A percentile compares a stretch with the other conserved stretches of the same genome.
Evolutionary conservation across 257 asterid species (phyloP).

Genomic region (Coffea eugenioides): DNA sequence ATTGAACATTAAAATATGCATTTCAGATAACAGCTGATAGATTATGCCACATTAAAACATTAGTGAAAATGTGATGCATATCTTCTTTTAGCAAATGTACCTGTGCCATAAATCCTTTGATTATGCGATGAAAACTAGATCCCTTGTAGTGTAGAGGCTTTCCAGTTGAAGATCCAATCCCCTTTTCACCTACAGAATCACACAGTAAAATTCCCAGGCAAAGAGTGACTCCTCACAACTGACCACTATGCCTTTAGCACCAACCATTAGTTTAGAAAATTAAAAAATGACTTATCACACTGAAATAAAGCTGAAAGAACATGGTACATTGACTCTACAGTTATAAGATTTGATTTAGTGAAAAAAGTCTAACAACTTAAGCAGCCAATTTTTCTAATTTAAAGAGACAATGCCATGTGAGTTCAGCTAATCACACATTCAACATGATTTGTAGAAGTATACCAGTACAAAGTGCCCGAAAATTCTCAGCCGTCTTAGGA

Average conservation of each 20-base stretch:
- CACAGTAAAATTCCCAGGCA: not conserved
- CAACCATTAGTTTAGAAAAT: not conserved
- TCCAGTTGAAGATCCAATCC: conserved; percentile 73
- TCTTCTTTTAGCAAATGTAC: conserved; percentile 40
- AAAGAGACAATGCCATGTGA: not conserved
- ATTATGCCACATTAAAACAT: not conserved
- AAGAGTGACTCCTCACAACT: not conserved
- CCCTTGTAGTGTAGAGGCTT: conserved; percentile 96
- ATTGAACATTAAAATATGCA: not conserved
- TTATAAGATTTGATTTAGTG: not conserved
- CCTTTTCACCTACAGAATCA: conserved; percentile 76
- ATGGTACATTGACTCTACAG: not conserved
- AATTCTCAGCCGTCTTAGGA: conserved; percentile 96
- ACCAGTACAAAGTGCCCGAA: conserved; percentile 98
- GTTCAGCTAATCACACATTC: not conserved
- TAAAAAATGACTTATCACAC: not conserved
- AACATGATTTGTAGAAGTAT: conserved; percentile 2
- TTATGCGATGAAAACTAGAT: conserved; percentile 81
- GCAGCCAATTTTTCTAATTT: not conserved
- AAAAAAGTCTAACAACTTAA: not conserved
- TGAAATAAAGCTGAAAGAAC: not conserved
- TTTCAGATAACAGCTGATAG: not conserved
- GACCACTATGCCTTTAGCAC: not conserved
- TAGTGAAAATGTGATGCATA: not conserved
- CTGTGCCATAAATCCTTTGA: conserved; percentile 96